Evolutionary conservation across 2,329 filamentous ascomycete species (phyloP).

Genomic region (Chaetomiaceae sp.): DNA sequence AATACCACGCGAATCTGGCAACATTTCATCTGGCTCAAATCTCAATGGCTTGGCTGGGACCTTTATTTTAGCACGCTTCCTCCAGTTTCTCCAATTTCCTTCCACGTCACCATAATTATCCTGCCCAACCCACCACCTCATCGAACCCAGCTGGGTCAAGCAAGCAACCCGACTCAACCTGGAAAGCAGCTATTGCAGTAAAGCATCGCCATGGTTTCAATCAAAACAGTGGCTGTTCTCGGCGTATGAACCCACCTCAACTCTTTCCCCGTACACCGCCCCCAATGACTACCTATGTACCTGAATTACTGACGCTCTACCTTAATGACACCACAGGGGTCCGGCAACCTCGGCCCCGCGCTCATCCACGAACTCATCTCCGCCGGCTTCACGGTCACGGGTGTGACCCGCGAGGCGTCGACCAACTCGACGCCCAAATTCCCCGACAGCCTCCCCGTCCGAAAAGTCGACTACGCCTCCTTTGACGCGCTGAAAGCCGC

Average conservation of each 20-base stretch:
- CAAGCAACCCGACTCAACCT: no score
- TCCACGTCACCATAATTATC: no score
- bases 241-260: slow-evolving; percentile 30
- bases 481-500: slow-evolving; percentile 41
- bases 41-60: no score
- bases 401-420: slow-evolving; percentile 46
- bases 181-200: no score
- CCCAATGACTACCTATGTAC: no score
- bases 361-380: slow-evolving; percentile 32
- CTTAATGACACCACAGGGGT: slow-evolving; percentile 26
- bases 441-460: slow-evolving; percentile 38
- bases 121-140: no score
- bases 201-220: slow-evolving; percentile 21
- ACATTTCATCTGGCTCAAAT: slow-evolving; percentile 14
- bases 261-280: not conserved
- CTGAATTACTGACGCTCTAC: not conserved
- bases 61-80: no score
- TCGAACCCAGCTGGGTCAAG: no score
- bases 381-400: slow-evolving; percentile 45
- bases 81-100: no score
- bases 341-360: slow-evolving; percentile 32
- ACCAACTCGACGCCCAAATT: slow-evolving; percentile 26
- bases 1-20: slow-evolving; percentile 22
- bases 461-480: slow-evolving; percentile 44
- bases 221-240: slow-evolving; percentile 35